Evolutionary conservation across 768 basidiomycete genomes (phyloP), one percentile per base, ranked within the genome.

Genomic region (Pholiota microspora): DNA sequence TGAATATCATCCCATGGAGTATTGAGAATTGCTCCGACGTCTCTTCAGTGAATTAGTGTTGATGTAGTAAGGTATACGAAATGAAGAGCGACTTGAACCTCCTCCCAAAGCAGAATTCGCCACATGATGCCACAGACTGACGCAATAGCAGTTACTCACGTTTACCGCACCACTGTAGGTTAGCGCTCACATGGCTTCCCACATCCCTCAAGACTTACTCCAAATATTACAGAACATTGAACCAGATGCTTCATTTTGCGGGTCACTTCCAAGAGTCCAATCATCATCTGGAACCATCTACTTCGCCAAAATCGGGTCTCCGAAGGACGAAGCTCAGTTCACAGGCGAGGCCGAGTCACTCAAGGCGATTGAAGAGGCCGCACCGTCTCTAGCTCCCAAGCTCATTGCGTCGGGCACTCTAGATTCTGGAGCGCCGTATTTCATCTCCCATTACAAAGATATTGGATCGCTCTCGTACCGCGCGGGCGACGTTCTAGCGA

Each of bases 371-470:
- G 61, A 76, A 24, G 60, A 63, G 15, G 89, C 85, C n/a, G 86
- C 88, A 2, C 86, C 87, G 10, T 82, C 84, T 0, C 66, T 92
- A 21, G 83, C 78, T 1, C 90, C 90, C 0, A 70, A 59, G 16
- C 64, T 92, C 7, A 63, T 89, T 21, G 75, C 78, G 5, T 75
- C 64, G 40, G 86, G 85, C 3, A 51, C 75, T 16, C 65, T 69
- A 10, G 59, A 66, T 6, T 64, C 67, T 18, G 79, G 77, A 8
- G 67, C 62, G 29, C 86, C 88, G 0, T 87, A 78, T 65, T 86
- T 91, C 70, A 77, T 92, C 44, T 87, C 85, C 0, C 86, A 91
- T 65, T 89, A 88, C 74, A 89, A 83, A 64, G 74, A 83, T 29
- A 69, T 91, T 13, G 65, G 67, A 0, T 61, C 73, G 27, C 71